These are phyloP conservation scores for Secale cereale DNA, from an alignment of 176 grass and related monocot species.

Conservation along the genomic window DNA sequence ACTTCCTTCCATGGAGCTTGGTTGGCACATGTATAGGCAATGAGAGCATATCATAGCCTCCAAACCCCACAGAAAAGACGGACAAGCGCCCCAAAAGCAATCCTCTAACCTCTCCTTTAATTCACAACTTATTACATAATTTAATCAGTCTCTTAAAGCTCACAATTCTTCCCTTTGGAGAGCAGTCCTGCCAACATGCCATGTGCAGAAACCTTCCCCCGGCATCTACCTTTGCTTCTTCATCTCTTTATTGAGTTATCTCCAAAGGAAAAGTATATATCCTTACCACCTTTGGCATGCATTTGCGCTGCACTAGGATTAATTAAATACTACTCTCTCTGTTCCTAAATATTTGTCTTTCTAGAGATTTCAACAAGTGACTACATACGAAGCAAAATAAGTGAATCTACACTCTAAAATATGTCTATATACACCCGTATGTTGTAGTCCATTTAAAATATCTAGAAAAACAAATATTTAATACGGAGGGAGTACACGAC, in stretches of 20 bases:
- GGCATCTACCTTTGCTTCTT: conserved; percentile 42
- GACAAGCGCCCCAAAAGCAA: conserved; percentile 15
- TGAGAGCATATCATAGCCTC: conserved; percentile 35
- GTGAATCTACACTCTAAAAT: too few relatives aligned
- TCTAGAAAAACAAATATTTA: too few relatives aligned
- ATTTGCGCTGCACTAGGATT: not conserved
- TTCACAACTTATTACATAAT: conserved; percentile 11
- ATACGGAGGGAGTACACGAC: too few relatives aligned
- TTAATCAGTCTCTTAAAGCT: conserved; percentile 26
- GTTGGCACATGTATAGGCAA: conserved; percentile 34
- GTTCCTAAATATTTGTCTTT: too few relatives aligned
- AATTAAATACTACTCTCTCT: not conserved
- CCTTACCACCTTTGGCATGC: conserved; percentile 19
- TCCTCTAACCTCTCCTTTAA: conserved; percentile 18
- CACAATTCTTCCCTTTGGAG: conserved; percentile 44
- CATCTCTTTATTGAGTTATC: conserved; percentile 30
- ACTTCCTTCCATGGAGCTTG: not conserved
- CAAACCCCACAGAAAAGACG: conserved; percentile 26
- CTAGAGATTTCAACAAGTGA: too few relatives aligned
- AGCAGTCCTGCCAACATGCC: conserved; percentile 49
- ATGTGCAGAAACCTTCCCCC: conserved; percentile 47
- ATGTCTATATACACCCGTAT: too few relatives aligned
- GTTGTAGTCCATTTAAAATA: too few relatives aligned
- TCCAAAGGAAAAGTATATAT: conserved; percentile 48
- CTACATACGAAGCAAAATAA: too few relatives aligned